phyloP scores from a whole-genome alignment of 176 grass and related monocot genomes.

The Dactylis glomerata region DNA sequence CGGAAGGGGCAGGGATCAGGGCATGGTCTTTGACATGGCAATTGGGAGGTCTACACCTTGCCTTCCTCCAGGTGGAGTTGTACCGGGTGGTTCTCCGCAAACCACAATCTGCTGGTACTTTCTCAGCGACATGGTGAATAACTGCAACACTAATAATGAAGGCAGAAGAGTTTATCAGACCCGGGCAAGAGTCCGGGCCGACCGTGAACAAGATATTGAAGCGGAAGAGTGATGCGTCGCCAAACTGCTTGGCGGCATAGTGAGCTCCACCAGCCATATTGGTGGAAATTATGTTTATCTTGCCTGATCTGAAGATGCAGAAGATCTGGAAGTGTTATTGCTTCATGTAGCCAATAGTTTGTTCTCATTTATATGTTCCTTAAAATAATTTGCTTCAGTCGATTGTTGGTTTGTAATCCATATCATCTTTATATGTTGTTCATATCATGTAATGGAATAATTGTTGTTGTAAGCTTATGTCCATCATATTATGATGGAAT shows the following conservation, averaged over 20 bases:
- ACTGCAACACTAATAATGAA: constrained; percentile 15
- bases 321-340: constrained; percentile 20
- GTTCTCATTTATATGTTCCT: constrained; percentile 14
- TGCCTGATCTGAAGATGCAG: neutral
- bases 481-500: constrained; percentile 29
- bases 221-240: constrained; percentile 29
- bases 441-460: constrained; percentile 23
- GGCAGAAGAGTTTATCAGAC: constrained; percentile 49
- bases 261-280: neutral
- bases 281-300: constrained; percentile 14
- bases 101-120: constrained; percentile 56
- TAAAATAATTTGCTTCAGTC: constrained; percentile 23
- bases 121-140: constrained; percentile 45
- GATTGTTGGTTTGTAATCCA: constrained; percentile 15
- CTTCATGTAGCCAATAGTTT: constrained; percentile 13
- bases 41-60: constrained; percentile 39
- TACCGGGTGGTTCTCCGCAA: constrained; percentile 9
- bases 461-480: constrained; percentile 5
- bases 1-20: constrained; percentile 50
- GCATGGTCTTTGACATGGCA: constrained; percentile 61
- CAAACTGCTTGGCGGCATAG: constrained; percentile 21
- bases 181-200: constrained; percentile 40
- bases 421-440: constrained; percentile 21
- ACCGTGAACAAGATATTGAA: constrained; percentile 17
- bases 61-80: neutral